Conservation (phyloP, 768 basidiomycete species). For the Amanita pseudoporphyria region DNA sequence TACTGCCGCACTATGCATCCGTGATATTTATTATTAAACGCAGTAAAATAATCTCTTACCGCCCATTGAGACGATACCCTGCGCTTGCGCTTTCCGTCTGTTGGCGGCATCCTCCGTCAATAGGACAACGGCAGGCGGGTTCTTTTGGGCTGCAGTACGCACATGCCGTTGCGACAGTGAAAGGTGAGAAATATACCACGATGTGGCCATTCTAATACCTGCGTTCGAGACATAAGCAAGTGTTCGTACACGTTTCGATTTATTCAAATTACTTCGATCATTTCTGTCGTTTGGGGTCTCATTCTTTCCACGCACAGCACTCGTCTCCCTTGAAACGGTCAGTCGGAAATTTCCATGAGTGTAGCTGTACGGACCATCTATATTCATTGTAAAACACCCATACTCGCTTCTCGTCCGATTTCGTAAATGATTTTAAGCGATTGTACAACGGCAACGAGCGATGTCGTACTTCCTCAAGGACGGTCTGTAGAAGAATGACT, state of each 20-base stretch:
- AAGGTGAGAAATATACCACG: constrained; percentile 82
- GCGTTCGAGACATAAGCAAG: neutral
- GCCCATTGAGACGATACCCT: constrained; percentile 52
- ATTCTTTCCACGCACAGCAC: constrained; percentile 62
- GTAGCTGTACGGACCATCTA: constrained; percentile 46
- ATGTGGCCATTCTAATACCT: constrained; percentile 84
- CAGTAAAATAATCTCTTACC: constrained; percentile 28
- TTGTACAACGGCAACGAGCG: constrained; percentile 89
- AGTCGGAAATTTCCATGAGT: neutral
- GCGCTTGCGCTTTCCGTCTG: constrained; percentile 58
- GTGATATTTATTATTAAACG: neutral
- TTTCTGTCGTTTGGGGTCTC: constrained; percentile 93
- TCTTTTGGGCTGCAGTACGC: constrained; percentile 35
- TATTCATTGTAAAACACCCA: constrained; percentile 88
- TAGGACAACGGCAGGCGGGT: constrained; percentile 58
- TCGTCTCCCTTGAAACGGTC: constrained; percentile 53
- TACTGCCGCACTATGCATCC: constrained; percentile 57
- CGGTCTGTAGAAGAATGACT: constrained; percentile 88
- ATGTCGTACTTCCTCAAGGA: constrained; percentile 93
- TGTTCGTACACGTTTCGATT: neutral
- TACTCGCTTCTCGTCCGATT: constrained; percentile 76
- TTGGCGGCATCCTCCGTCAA: constrained; percentile 89
- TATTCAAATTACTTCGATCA: constrained; percentile 65
- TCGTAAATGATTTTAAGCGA: constrained; percentile 76
- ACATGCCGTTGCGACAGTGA: constrained; percentile 38